These are phyloP conservation scores for Trametes polyzona DNA, from an alignment of 1,284 basidiomycete genomes.

Conservation along the genomic window DNA sequence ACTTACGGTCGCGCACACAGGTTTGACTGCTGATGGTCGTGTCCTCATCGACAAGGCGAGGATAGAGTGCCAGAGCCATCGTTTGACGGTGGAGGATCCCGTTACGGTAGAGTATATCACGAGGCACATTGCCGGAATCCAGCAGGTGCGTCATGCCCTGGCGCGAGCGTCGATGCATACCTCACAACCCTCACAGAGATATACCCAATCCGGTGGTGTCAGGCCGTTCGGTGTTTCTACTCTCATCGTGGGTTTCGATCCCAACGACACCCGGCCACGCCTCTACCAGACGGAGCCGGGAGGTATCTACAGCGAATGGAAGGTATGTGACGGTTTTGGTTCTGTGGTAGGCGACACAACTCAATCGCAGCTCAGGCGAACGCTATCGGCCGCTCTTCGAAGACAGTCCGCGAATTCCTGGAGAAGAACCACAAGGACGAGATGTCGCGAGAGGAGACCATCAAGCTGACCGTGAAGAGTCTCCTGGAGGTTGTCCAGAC, in stretches of 20 bases:
- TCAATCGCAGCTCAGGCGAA: constrained; percentile 72
- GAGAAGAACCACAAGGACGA: constrained; percentile 99
- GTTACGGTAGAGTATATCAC: constrained; percentile 99
- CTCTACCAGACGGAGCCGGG: constrained; percentile 98
- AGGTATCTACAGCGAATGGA: constrained; percentile 99
- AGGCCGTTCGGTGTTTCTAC: constrained; percentile 98
- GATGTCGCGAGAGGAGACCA: constrained; percentile 84
- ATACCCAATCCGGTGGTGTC: constrained; percentile 99
- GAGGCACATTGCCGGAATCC: constrained; percentile 95
- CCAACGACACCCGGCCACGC: constrained; percentile 85
- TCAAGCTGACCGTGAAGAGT: constrained; percentile 96
- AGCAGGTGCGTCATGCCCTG: constrained; percentile 71
- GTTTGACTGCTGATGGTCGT: constrained; percentile 96
- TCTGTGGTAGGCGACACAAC: not conserved
- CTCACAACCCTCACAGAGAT: constrained; percentile 57
- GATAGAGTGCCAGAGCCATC: constrained; percentile 97
- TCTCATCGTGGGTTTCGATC: constrained; percentile 96
- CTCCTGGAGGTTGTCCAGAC: constrained; percentile 98
- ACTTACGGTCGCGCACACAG: constrained; percentile 48
- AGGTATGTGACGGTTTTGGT: constrained; percentile 57
- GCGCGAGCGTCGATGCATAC: not conserved
- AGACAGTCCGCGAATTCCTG: constrained; percentile 98
- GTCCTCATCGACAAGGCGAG: constrained; percentile 98
- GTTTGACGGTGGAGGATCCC: constrained; percentile 97
- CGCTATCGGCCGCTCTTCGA: constrained; percentile 96